Percentiles rank a stretch among this genome's conserved stretches.
These are phyloP conservation scores for Boletus edulis DNA, from an alignment of 768 basidiomycete species.

Conservation along the genomic window DNA sequence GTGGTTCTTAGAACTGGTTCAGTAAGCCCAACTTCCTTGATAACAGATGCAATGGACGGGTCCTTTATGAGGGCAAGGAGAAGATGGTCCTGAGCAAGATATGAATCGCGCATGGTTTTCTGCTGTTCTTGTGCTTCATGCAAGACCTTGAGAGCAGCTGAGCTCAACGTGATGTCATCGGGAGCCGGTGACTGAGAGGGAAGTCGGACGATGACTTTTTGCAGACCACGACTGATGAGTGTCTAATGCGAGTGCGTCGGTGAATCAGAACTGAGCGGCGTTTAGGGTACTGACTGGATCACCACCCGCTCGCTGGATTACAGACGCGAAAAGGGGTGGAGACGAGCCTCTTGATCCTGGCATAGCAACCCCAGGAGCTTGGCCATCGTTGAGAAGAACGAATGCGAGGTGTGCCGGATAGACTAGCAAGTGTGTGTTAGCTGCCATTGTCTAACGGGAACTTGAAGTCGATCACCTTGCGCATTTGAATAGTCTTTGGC, in stretches of 20 bases:
- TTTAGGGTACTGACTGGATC: slow-evolving; percentile 57
- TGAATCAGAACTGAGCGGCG: background rate
- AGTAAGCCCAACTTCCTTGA: slow-evolving; percentile 76
- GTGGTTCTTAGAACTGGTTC: slow-evolving; percentile 73
- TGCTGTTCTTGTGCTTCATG: slow-evolving; percentile 74
- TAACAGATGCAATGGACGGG: slow-evolving; percentile 54
- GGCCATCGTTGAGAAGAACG: slow-evolving; percentile 71
- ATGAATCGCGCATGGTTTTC: slow-evolving; percentile 86
- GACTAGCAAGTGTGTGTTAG: slow-evolving; percentile 41
- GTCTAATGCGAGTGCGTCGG: slow-evolving; percentile 33
- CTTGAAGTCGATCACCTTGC: slow-evolving; percentile 50
- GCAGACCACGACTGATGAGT: slow-evolving; percentile 64
- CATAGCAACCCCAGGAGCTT: slow-evolving; percentile 35
- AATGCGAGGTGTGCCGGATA: slow-evolving; percentile 82
- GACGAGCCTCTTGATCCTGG: slow-evolving; percentile 31
- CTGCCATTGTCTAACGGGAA: background rate
- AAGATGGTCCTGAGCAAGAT: slow-evolving; percentile 91
- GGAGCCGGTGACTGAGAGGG: slow-evolving; percentile 86
- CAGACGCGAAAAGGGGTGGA: slow-evolving; percentile 69
- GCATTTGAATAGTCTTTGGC: slow-evolving; percentile 84
- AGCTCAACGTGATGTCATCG: slow-evolving; percentile 67
- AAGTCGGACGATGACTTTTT: slow-evolving; percentile 75
- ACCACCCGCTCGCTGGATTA: slow-evolving; percentile 81
- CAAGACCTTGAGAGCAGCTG: slow-evolving; percentile 57
- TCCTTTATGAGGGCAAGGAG: slow-evolving; percentile 84